Conservation (phyloP, 2,329 filamentous ascomycete species). For the Curvularia hawaiiensis region DNA sequence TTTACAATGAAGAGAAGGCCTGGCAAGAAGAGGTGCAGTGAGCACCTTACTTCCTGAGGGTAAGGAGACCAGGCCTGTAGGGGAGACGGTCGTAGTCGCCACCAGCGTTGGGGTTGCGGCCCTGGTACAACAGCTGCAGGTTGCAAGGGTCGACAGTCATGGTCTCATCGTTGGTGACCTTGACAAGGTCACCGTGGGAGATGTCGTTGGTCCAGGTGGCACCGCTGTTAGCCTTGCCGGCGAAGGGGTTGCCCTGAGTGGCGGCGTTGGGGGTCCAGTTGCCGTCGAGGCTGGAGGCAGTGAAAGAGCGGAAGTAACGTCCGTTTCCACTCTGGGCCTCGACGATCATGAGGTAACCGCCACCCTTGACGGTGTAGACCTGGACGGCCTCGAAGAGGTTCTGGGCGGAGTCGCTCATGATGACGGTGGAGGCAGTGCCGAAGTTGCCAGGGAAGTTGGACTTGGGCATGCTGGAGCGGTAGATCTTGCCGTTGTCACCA, state of each 20-base stretch:
- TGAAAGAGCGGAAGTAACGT: conserved; percentile 71
- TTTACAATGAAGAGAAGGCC: conserved; percentile 11
- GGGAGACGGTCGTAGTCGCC: conserved; percentile 58
- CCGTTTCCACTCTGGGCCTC: conserved; percentile 64
- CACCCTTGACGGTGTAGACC: conserved; percentile 64
- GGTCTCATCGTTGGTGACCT: conserved; percentile 64
- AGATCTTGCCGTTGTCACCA: conserved; percentile 70
- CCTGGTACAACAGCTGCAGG: conserved; percentile 69
- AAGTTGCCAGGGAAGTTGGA: conserved; percentile 66
- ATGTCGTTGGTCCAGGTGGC: conserved; percentile 71
- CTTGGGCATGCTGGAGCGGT: conserved; percentile 67
- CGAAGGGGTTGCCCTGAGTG: conserved; percentile 64
- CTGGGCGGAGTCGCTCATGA: conserved; percentile 60
- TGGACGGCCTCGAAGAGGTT: conserved; percentile 71
- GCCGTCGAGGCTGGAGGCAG: conserved; percentile 61
- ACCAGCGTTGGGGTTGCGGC: conserved; percentile 51
- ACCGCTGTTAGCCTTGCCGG: conserved; percentile 69
- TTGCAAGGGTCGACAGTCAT: conserved; percentile 68
- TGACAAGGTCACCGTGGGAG: conserved; percentile 67
- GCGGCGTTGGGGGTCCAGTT: conserved; percentile 64
- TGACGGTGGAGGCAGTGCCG: conserved; percentile 55
- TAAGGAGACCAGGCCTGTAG: conserved; percentile 56
- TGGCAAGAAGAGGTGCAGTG: not conserved
- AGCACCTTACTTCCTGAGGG: conserved; percentile 10
- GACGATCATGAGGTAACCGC: conserved; percentile 68